A percentile compares a stretch with the other conserved stretches of the same genome.
These are phyloP conservation scores for Aspergillus sp. DNA, from an alignment of 2,329 filamentous ascomycete species.

Conservation along the genomic window DNA sequence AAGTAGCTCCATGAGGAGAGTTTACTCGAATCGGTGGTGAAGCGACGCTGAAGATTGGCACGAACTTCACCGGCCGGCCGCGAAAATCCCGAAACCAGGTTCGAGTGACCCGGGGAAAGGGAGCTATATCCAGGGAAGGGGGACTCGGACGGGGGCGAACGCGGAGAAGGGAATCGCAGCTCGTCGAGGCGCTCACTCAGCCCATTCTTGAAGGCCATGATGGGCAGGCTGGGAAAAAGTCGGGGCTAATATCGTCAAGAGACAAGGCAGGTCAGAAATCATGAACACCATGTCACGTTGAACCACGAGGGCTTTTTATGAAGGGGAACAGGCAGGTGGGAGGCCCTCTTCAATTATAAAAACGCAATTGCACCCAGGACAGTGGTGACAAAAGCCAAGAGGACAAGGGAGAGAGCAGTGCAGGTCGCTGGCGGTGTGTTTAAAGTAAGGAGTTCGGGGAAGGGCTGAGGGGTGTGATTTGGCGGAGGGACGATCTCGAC, in stretches of 20 bases:
- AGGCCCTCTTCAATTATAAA: too few species aligned
- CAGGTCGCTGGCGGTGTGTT: constrained; percentile 27
- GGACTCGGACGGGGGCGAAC: constrained; percentile 71
- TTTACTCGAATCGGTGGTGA: constrained; percentile 86
- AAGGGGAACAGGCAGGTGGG: neutral
- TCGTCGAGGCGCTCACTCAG: constrained; percentile 69
- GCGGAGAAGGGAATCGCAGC: constrained; percentile 70
- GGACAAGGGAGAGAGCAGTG: neutral
- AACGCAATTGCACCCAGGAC: too few species aligned
- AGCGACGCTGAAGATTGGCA: constrained; percentile 77
- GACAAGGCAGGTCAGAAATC: constrained; percentile 19
- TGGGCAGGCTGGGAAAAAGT: constrained; percentile 24
- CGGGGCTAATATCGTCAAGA: constrained; percentile 27
- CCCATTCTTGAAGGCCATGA: constrained; percentile 62
- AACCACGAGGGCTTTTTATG: constrained; percentile 4
- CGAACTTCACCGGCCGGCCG: constrained; percentile 63
- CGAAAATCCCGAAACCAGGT: constrained; percentile 55
- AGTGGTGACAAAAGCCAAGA: too few species aligned
- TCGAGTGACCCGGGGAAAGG: constrained; percentile 63
- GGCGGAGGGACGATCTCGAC: constrained; percentile 21
- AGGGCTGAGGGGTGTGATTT: constrained; percentile 31
- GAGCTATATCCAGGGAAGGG: constrained; percentile 71
- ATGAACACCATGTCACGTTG: constrained; percentile 12
- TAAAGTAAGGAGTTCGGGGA: constrained; percentile 32
- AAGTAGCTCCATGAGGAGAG: constrained; percentile 69